Conservation (phyloP, 805 yeast genomes). For the Myxozyma kluyveri region DNA sequence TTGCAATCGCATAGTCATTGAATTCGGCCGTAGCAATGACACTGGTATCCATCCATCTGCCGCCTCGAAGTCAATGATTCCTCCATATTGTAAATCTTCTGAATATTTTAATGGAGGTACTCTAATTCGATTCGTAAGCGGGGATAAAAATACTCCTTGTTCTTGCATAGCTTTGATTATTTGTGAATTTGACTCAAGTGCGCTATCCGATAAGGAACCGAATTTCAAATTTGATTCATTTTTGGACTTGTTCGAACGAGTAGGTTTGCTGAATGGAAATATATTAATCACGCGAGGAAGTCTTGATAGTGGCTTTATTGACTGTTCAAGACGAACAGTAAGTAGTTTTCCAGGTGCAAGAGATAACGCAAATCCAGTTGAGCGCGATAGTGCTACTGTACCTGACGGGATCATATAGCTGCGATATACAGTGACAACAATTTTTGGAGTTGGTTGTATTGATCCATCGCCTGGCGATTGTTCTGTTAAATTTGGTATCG, state of each 20-base stretch:
- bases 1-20: conserved; percentile 22
- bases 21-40: too few species aligned
- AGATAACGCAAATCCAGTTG: conserved; percentile 57
- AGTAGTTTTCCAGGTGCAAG: conserved; percentile 35
- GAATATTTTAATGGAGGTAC: conserved; percentile 47
- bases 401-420: conserved; percentile 39
- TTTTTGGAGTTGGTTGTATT: conserved; percentile 36
- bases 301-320: conserved; percentile 39
- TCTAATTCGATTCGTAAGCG: conserved; percentile 48
- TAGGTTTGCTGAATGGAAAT: conserved; percentile 52
- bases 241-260: not conserved
- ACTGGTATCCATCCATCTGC: conserved; percentile 49
- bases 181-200: conserved; percentile 1
- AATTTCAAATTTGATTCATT: conserved; percentile 1
- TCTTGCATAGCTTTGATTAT: conserved; percentile 10
- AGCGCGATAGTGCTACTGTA: conserved; percentile 52
- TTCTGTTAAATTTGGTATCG: conserved; percentile 3
- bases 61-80: conserved; percentile 51
- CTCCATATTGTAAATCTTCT: conserved; percentile 51
- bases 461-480: conserved; percentile 11
- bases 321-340: conserved; percentile 51
- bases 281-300: conserved; percentile 45
- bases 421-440: conserved; percentile 54
- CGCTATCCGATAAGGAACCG: not conserved
- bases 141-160: conserved; percentile 29